These are phyloP conservation scores for Oryza nivara DNA, from an alignment of 176 grass and related monocot species.

Conservation along the genomic window DNA sequence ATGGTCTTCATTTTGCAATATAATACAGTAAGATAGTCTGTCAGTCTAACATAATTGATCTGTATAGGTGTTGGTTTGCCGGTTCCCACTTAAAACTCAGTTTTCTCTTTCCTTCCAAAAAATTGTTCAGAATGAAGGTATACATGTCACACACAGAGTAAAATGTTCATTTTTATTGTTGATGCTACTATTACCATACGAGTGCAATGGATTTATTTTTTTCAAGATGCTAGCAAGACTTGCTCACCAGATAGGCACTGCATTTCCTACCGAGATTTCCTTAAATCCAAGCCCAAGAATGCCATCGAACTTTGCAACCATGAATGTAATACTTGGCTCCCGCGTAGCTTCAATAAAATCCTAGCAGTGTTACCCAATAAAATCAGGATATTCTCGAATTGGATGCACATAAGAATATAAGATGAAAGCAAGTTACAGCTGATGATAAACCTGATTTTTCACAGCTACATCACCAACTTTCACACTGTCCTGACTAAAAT, in stretches of 20 bases:
- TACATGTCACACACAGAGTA: neutral
- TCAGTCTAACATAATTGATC: neutral
- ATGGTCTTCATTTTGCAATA: neutral
- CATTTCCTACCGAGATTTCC: slow-evolving; percentile 65
- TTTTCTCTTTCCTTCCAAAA: neutral
- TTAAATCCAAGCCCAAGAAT: slow-evolving; percentile 92
- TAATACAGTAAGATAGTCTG: neutral
- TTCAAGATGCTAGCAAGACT: neutral
- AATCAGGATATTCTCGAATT: slow-evolving; percentile 29
- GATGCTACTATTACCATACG: slow-evolving; percentile 8
- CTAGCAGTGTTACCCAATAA: slow-evolving; percentile 31
- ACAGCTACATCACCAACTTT: slow-evolving; percentile 72
- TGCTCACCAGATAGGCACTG: slow-evolving; percentile 71
- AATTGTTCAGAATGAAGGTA: neutral
- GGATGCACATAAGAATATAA: neutral
- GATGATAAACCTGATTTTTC: slow-evolving; percentile 65
- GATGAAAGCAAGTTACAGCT: slow-evolving; percentile 10
- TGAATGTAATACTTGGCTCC: slow-evolving; percentile 70
- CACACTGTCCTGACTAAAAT: slow-evolving; percentile 72
- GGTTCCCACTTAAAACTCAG: neutral
- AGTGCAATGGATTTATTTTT: neutral
- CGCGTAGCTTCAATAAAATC: slow-evolving; percentile 77
- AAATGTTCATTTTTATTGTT: slow-evolving; percentile 6
- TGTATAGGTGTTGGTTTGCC: neutral
- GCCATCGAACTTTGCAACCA: slow-evolving; percentile 81